Evolutionary conservation across 805 yeast genomes (phyloP).

Genomic region (Teunomyces barrocoloradensis): DNA sequence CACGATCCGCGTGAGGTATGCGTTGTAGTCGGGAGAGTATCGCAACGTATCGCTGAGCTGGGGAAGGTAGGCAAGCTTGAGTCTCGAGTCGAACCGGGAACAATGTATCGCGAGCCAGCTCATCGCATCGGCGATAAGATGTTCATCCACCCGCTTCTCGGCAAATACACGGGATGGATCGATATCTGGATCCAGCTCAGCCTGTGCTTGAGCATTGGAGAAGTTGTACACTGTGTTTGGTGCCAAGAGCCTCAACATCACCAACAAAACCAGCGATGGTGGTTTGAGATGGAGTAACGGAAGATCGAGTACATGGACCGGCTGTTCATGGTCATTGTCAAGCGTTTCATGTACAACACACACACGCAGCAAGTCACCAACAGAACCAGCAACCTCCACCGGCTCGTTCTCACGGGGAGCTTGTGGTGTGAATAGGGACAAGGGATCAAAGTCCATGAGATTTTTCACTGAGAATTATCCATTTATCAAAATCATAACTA

Average conservation of each 20-base stretch:
- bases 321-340: conserved; percentile 22
- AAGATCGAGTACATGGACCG: conserved; percentile 56
- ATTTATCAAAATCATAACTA: background rate
- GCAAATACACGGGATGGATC: conserved; percentile 21
- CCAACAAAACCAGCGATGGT: conserved; percentile 42
- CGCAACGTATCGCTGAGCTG: conserved; percentile 22
- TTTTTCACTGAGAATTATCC: background rate
- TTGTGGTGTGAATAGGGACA: conserved; percentile 35
- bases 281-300: conserved; percentile 51
- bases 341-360: background rate
- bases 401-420: conserved; percentile 2
- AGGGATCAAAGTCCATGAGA: conserved; percentile 41
- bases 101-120: conserved; percentile 45
- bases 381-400: background rate
- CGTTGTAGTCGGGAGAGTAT: conserved; percentile 37
- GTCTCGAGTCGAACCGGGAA: conserved; percentile 25
- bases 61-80: conserved; percentile 25
- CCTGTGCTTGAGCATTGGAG: conserved; percentile 11
- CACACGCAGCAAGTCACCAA: background rate
- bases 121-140: conserved; percentile 25
- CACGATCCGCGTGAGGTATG: conserved; percentile 49
- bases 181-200: background rate
- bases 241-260: conserved; percentile 47
- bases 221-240: conserved; percentile 55
- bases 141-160: conserved; percentile 29